Base-by-base conservation (phyloP, 2,329 filamentous ascomycete species). In the Arachnomyces sp. region DNA sequence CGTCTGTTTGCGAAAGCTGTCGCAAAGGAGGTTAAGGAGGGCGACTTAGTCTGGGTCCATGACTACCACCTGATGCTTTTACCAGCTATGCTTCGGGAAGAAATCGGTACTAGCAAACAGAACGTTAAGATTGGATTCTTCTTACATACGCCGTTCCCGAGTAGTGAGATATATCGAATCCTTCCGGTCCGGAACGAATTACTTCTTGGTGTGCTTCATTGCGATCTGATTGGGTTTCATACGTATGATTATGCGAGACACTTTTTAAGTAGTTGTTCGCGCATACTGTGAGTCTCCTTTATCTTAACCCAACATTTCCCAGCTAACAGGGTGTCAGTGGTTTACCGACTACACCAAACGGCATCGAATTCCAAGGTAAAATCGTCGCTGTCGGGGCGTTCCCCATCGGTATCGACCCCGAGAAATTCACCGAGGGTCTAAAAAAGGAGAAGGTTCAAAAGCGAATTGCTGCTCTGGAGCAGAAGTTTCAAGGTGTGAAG, bases 41-140 rank as follows among this genome's bases (percentile, higher is more conserved):
- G 88, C 41, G 92, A 98, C 64, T 69, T 95, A 55, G 83, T 98
- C 55, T 98, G 92, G 92, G 86, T 98, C 4, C 92, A 98, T 63
- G 92, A 98, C 65, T 98, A 96, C 67, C 92, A 98, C 64, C 72
- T 96, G 46, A 96, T 96, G 89, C 80, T 98, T 14, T 76, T 98
- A 28, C 92, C 92, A 25, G 80, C 90, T 57, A 93, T 96, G 88
- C 75, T 98, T 43, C 85, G 92, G 46, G 84, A 94, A 56, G 86
- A 93, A 63, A 81, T 95, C 43, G 84, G 83, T 43, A 65, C 79
- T 47, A 76, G 73, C 45, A 87, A 83, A 68, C 86, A 89, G 68
- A 93, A 95, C 51, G 81, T 96, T 65, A 94, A 94, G 71, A 92
- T 98, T 54, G 92, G 90, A 50, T 96, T 96, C 74, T 98, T 96